phyloP scores from a whole-genome alignment of 108 stramenopile species.

The Aurantiochytrium sp. region DNA sequence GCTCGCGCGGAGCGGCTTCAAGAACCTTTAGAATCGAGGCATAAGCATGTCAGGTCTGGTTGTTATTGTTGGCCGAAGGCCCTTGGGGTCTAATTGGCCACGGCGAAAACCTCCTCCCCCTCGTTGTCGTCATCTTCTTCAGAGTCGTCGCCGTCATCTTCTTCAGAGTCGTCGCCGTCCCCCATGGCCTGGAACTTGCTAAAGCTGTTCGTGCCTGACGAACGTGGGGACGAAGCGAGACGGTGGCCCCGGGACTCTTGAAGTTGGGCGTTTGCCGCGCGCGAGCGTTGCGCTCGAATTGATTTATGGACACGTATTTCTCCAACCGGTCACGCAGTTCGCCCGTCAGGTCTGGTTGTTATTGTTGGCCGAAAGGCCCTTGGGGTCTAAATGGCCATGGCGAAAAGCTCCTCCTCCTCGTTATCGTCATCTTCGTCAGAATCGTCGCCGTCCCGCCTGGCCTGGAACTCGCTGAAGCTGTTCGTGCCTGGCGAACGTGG shows the following conservation, averaged over 20 bases:
- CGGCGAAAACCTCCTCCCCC: not conserved
- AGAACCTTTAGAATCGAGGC: too few species aligned
- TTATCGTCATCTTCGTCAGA: not conserved
- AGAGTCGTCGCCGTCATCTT: too few species aligned
- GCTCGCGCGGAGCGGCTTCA: too few species aligned
- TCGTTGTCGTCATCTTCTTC: constrained; percentile 7
- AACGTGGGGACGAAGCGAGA: not conserved
- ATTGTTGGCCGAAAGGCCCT: too few species aligned
- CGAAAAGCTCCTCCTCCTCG: not conserved
- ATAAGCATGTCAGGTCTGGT: too few species aligned
- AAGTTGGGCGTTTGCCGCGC: not conserved
- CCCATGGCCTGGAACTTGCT: too few species aligned
- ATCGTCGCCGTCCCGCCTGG: not conserved
- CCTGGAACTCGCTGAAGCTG: too few species aligned
- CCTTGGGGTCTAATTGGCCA: not conserved
- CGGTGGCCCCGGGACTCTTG: not conserved
- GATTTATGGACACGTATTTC: not conserved
- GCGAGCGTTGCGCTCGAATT: not conserved
- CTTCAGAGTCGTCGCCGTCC: not conserved
- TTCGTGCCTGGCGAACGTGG: too few species aligned
- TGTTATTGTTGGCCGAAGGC: too few species aligned
- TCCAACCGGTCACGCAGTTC: not conserved
- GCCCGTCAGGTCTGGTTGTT: too few species aligned
- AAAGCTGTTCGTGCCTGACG: too few species aligned
- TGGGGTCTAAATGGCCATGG: constrained; percentile 9